A percentile compares a stretch with the other conserved stretches of the same genome.
These are phyloP conservation scores for Penicillium vulpinum DNA, from an alignment of 2,329 filamentous ascomycete species.

Conservation along the genomic window DNA sequence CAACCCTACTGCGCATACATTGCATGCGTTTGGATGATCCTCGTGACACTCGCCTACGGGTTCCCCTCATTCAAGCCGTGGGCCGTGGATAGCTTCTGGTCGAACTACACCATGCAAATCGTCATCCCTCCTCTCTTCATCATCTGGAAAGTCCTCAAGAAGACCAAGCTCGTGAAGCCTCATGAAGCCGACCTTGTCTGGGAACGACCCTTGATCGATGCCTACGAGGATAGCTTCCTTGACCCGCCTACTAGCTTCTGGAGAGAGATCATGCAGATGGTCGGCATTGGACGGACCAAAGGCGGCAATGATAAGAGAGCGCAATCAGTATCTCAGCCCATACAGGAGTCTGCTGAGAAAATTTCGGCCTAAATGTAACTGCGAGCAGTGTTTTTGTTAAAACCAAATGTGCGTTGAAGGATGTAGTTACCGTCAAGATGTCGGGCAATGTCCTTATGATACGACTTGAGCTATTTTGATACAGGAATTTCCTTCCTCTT, in stretches of 20 bases:
- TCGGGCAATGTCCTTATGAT: background rate
- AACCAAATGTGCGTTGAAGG: background rate
- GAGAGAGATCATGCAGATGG: constrained; percentile 53
- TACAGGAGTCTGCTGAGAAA: background rate
- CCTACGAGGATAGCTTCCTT: constrained; percentile 56
- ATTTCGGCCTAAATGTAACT: background rate
- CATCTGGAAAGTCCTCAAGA: constrained; percentile 65
- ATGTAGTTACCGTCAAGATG: background rate
- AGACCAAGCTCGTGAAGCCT: constrained; percentile 56
- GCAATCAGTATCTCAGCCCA: background rate
- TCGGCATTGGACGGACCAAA: constrained; percentile 33
- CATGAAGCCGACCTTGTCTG: constrained; percentile 61
- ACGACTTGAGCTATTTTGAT: background rate
- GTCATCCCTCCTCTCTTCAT: constrained; percentile 56
- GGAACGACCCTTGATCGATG: constrained; percentile 61
- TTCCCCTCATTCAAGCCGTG: constrained; percentile 54
- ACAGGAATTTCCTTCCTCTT: background rate
- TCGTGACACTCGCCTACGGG: constrained; percentile 50
- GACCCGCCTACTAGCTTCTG: constrained; percentile 56
- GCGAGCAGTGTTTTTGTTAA: background rate
- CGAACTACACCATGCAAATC: constrained; percentile 60
- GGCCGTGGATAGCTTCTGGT: constrained; percentile 47
- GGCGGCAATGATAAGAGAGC: constrained; percentile 18
- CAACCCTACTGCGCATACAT: constrained; percentile 57
- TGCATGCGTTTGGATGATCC: constrained; percentile 24